Evolutionary conservation across 176 grass and related monocot species (phyloP), one percentile per base, ranked within the genome.

Genomic region (Phoenix dactylifera): DNA sequence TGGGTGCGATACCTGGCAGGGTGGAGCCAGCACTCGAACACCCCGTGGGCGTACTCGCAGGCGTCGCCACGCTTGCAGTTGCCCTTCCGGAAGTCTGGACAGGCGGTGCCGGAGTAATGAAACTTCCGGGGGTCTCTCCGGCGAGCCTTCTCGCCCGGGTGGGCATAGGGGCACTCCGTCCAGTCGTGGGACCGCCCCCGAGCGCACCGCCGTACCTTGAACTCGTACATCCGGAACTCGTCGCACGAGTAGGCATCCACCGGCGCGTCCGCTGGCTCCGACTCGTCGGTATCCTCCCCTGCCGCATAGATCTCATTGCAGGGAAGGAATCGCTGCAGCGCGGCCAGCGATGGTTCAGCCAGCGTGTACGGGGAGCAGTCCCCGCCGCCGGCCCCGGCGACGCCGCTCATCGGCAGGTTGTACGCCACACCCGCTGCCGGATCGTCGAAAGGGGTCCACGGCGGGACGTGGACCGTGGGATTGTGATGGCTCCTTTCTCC

Each of bases 141-240:
- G 4, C 93, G 87, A 0, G 93, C 93, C 58, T 98, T 98, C 87
- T 98, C 93, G 0, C 93, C 87, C 0, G 93, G 93, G 64, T 98
- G 93, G 6, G 87, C 87, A 63, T 87, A 98, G 4, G 93, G 93
- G 81, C 93, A 98, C 81, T 98, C 93, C 4, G 93, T 98, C 93
- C 93, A 98, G 84, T 98, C 93, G 61, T 92, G 93, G 58, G 83
- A 85, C 1, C 93, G 84, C 0, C 84, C 84, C 5, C 93, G 78
- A 0, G 82, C 71, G 57, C 93, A 98, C 0, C 93, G 78, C 18
- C 93, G 73, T 20, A 98, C 87, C 81, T 98, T 98, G 73, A 98
- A 98, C 70, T 98, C 93, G 60, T 98, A 98, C 84, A 98, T 98
- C 66, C 93, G 81, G 70, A 98, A 98, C 81, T 98, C 93, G 51